These are phyloP conservation scores for Xylaria sp. DNA, from an alignment of 2,329 filamentous ascomycete genomes.

Conservation along the genomic window DNA sequence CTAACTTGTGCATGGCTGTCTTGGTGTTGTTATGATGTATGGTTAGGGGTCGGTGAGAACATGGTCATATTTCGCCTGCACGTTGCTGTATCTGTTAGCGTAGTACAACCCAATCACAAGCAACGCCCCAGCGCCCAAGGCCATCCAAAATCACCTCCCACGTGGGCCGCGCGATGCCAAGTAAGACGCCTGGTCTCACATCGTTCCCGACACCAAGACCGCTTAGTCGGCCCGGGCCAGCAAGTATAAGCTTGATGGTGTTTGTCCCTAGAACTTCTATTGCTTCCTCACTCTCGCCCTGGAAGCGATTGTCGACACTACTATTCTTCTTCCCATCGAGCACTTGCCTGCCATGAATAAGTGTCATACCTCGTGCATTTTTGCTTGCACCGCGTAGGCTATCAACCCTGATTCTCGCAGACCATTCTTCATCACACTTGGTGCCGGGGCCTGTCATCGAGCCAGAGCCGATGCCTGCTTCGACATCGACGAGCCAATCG, in stretches of 20 bases:
- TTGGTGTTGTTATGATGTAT: too few species aligned
- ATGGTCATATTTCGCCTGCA: neutral
- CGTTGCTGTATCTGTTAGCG: constrained; percentile 18
- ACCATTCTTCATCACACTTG: constrained; percentile 39
- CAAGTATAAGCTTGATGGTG: constrained; percentile 43
- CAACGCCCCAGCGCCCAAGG: constrained; percentile 51
- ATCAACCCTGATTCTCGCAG: constrained; percentile 42
- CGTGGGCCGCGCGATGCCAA: constrained; percentile 52
- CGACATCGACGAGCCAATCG: constrained; percentile 59
- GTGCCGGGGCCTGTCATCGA: constrained; percentile 23
- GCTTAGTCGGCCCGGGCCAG: constrained; percentile 46
- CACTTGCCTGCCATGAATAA: constrained; percentile 44
- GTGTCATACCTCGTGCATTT: constrained; percentile 43
- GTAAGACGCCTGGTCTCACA: constrained; percentile 45
- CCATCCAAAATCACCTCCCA: constrained; percentile 52
- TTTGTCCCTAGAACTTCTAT: constrained; percentile 14
- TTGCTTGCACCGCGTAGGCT: constrained; percentile 40
- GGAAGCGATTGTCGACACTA: neutral
- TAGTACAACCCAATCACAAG: constrained; percentile 53
- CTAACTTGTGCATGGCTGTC: too few species aligned
- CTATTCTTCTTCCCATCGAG: constrained; percentile 2
- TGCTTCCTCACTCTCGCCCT: neutral
- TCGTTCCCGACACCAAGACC: constrained; percentile 46
- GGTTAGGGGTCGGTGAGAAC: too few species aligned
- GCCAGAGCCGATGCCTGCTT: constrained; percentile 46